Conservation (phyloP, 2,329 filamentous ascomycete species). For the Botrytis squamosa region DNA sequence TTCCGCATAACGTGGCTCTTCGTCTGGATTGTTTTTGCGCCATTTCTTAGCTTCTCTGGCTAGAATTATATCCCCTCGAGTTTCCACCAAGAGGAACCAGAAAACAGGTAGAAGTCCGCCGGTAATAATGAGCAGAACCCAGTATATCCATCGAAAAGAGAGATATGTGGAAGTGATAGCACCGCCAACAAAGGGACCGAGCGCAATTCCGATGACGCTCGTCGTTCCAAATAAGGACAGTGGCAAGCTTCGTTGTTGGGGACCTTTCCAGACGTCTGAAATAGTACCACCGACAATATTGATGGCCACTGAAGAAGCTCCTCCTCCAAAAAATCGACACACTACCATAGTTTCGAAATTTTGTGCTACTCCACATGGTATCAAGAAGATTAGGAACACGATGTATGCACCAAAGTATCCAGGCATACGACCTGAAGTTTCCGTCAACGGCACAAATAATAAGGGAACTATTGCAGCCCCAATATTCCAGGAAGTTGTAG, state of each 20-base stretch:
- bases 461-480: constrained; percentile 45
- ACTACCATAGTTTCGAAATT: constrained; percentile 36
- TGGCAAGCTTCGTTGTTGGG: constrained; percentile 33
- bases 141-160: constrained; percentile 37
- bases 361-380: constrained; percentile 39
- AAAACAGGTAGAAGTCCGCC: constrained; percentile 44
- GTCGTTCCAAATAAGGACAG: constrained; percentile 63
- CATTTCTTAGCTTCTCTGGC: constrained; percentile 22
- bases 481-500: constrained; percentile 44
- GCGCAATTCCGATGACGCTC: constrained; percentile 65
- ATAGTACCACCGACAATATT: constrained; percentile 28
- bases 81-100: constrained; percentile 45
- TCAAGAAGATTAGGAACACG: constrained; percentile 34
- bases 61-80: constrained; percentile 44
- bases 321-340: constrained; percentile 35
- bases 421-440: constrained; percentile 39
- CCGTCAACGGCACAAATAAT: constrained; percentile 45
- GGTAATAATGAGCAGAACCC: constrained; percentile 43
- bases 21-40: constrained; percentile 23
- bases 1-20: constrained; percentile 15
- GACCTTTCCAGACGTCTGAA: constrained; percentile 30
- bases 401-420: constrained; percentile 34
- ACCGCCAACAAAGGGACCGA: constrained; percentile 36
- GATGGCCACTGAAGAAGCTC: constrained; percentile 32
- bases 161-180: constrained; percentile 30